Percentiles rank a stretch among this genome's conserved stretches.
Evolutionary conservation across 257 asterid genomes (phyloP).

Genomic region (Solanum infundibuliforme): DNA sequence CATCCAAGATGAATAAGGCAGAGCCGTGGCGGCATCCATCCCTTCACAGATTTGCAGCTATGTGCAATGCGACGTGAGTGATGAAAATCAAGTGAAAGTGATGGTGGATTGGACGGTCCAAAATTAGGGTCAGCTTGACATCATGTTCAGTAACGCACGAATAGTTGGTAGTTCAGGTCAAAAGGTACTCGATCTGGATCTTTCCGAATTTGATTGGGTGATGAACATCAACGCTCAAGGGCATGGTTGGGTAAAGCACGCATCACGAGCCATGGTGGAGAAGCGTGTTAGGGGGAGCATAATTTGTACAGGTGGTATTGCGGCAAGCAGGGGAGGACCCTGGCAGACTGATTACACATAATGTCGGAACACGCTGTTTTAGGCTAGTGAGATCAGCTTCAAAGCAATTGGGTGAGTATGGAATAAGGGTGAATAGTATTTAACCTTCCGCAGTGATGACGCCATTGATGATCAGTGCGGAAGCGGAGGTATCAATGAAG

Average conservation of each 20-base stretch:
- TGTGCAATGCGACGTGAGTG: conserved; percentile 30
- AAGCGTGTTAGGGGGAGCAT: conserved; percentile 6
- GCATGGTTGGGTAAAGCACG: conserved; percentile 12
- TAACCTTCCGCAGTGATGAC: conserved; percentile 21
- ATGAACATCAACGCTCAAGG: conserved; percentile 22
- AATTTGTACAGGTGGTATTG: conserved; percentile 23
- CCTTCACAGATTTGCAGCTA: conserved; percentile 21
- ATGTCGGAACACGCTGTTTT: conserved; percentile 26
- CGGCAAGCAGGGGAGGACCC: conserved; percentile 2
- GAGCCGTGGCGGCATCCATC: conserved; percentile 25
- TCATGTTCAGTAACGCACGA: conserved; percentile 42
- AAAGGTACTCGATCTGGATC: conserved; percentile 24
- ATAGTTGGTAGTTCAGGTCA: conserved; percentile 2
- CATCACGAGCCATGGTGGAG: conserved; percentile 13
- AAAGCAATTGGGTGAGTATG: conserved; percentile 18
- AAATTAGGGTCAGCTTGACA: conserved; percentile 24
- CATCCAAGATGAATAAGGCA: conserved; percentile 28
- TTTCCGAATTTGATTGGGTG: conserved; percentile 4
- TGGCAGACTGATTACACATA: conserved; percentile 11
- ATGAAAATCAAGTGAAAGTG: conserved; percentile 35
- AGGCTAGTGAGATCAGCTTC: conserved; percentile 33
- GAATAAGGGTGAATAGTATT: conserved; percentile 32
- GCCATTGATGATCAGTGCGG: not conserved
- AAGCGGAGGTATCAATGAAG: not conserved
- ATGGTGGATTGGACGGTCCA: conserved; percentile 23